Base-by-base conservation (phyloP, 1,284 basidiomycete species). In the Ganoderma sp. region DNA sequence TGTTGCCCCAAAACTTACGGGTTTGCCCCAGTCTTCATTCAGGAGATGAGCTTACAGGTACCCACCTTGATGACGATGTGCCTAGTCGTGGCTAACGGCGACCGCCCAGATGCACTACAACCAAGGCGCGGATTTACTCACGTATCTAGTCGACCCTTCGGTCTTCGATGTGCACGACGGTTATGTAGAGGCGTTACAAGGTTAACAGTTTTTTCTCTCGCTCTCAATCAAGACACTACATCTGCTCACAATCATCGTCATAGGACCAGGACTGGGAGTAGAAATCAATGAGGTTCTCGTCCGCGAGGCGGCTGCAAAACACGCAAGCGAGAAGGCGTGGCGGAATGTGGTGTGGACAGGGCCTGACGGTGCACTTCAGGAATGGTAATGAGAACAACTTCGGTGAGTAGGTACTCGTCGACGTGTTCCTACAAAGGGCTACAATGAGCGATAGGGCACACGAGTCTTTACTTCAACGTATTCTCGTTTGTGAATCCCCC, bases 101-200 rank as follows among this genome's bases (percentile, higher is more conserved):
- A 39, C 41, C 28, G 28, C 32, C 32, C 66, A 89, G 88, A 92
- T 93, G 74, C 90, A 93, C 78, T 92, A 92, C 81, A 92, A 93
- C 77, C 79, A 85, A 72, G 86, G 87, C 34, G 88, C 87, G 57
- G 91, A 94, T 75, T 83, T 93, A 17, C 86, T 89, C 76, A 93
- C 90, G 1, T 90, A 88, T 78, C 81, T 92, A 42, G 74, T 75
- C n/a, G 83, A 88, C 69, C 80, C 86, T 3, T 78, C 80, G 5
- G 85, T 92, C 3, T 92, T 93, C 73, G 78, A 83, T 3, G 86
- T 93, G 32, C 82, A 84, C 66, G 82, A 88, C 45, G 91, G 91
- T 0, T 83, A 86, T 70, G 82, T 94, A 58, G 80, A 83, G 17
- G 82, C 86, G 1, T 81, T 90, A 8, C 80, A 84, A 72, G 84